These are phyloP conservation scores for Paramecium octaurelia DNA, from an alignment of 73 alveolate species.

Conservation along the genomic window DNA sequence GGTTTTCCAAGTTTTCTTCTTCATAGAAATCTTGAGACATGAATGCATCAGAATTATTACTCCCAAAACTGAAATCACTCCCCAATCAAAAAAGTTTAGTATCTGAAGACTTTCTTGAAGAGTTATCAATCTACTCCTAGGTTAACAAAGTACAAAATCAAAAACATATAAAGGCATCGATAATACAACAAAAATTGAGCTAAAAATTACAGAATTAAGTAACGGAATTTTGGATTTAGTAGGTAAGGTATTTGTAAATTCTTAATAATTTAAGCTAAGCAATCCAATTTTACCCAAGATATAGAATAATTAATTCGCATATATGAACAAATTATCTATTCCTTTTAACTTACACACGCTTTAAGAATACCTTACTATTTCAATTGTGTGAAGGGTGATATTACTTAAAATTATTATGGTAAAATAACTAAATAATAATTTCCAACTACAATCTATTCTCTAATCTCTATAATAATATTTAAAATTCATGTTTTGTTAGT, in stretches of 20 bases:
- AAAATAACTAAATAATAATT: conserved; percentile 7
- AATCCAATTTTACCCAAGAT: conserved; percentile 8
- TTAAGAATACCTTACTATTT: not conserved
- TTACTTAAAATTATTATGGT: not conserved
- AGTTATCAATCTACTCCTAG: not conserved
- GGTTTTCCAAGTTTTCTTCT: not conserved
- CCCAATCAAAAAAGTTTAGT: not conserved
- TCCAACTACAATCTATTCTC: conserved; percentile 41
- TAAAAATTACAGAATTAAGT: not conserved
- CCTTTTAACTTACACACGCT: not conserved
- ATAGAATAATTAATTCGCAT: not conserved
- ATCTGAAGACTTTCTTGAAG: not conserved
- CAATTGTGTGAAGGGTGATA: not conserved
- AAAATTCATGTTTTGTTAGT: not conserved
- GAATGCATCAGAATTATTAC: not conserved
- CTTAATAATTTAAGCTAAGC: not conserved
- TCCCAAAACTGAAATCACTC: not conserved
- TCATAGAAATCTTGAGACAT: not conserved
- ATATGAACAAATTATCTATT: not conserved
- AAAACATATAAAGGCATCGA: conserved; percentile 42
- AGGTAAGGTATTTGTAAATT: conserved; percentile 6
- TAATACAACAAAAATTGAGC: not conserved
- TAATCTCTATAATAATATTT: not conserved
- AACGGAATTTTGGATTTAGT: not conserved
- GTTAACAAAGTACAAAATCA: not conserved